Evolutionary conservation across 1,284 basidiomycete genomes (phyloP).

Genomic region (Leccinum solheimii): DNA sequence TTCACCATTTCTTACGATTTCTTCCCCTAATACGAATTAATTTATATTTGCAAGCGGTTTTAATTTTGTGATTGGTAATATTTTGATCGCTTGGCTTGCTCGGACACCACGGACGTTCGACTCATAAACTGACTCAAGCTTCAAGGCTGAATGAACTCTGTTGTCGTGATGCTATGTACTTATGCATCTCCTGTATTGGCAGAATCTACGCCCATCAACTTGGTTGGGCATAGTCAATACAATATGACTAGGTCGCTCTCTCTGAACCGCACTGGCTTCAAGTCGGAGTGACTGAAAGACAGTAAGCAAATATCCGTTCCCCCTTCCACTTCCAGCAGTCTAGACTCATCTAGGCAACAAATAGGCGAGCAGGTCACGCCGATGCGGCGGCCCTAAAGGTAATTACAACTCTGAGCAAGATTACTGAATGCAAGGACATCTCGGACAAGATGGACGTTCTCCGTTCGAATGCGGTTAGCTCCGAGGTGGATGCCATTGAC

Average conservation of each 20-base stretch:
- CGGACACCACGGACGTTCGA: slow-evolving; percentile 7
- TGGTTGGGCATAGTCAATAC: not conserved
- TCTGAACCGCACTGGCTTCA: not conserved
- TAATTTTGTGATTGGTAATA: not conserved
- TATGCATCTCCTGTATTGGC: not conserved
- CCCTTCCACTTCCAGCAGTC: not conserved
- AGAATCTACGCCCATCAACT: not conserved
- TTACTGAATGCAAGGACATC: slow-evolving; percentile 9
- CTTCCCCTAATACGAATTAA: slow-evolving; percentile 2
- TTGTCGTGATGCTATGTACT: not conserved
- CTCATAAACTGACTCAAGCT: not conserved
- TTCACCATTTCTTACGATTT: slow-evolving; percentile 8
- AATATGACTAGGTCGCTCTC: not conserved
- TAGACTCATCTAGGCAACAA: not conserved
- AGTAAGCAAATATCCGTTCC: not conserved
- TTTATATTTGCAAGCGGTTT: slow-evolving; percentile 1
- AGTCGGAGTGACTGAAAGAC: not conserved
- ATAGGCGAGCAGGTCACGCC: not conserved
- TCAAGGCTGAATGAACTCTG: not conserved
- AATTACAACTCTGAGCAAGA: not conserved
- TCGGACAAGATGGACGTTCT: not conserved
- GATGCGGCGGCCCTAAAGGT: slow-evolving; percentile 8
- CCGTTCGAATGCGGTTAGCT: not conserved
- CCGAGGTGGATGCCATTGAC: not conserved
- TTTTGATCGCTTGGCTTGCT: slow-evolving; percentile 5